These are phyloP conservation scores for Nakazawaea pomicola DNA, from an alignment of 805 yeast genomes.

Conservation along the genomic window DNA sequence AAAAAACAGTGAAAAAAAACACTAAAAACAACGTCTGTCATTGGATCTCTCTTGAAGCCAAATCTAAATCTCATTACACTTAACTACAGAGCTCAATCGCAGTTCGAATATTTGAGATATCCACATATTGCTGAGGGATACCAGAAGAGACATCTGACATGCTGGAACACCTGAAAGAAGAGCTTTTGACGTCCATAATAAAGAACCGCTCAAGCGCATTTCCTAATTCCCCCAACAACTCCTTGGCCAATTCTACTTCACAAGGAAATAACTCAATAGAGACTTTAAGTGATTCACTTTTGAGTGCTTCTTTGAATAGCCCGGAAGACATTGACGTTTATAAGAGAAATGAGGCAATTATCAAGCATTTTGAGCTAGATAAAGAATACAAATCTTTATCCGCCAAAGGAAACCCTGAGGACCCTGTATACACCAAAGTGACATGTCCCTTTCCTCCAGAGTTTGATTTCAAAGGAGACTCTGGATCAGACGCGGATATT, in stretches of 20 bases:
- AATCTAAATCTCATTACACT: no score
- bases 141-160: no score
- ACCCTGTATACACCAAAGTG: constrained; percentile 10
- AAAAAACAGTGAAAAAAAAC: no score
- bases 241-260: not conserved
- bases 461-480: constrained; percentile 7
- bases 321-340: no score
- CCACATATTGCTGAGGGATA: no score
- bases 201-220: no score
- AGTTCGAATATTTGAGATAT: no score
- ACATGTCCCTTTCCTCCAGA: constrained; percentile 7
- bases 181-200: not conserved
- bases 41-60: no score
- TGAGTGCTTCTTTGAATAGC: no score
- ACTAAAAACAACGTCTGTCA: no score
- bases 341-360: constrained; percentile 4
- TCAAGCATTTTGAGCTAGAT: constrained; percentile 5
- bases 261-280: not conserved
- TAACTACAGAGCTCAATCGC: no score
- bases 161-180: not conserved
- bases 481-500: not conserved
- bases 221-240: not conserved
- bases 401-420: not conserved
- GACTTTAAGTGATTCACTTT: no score
- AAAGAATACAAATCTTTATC: not conserved